phyloP scores from a whole-genome alignment of 2,329 filamentous ascomycete species.

The Chalaropsis thielavioides region DNA sequence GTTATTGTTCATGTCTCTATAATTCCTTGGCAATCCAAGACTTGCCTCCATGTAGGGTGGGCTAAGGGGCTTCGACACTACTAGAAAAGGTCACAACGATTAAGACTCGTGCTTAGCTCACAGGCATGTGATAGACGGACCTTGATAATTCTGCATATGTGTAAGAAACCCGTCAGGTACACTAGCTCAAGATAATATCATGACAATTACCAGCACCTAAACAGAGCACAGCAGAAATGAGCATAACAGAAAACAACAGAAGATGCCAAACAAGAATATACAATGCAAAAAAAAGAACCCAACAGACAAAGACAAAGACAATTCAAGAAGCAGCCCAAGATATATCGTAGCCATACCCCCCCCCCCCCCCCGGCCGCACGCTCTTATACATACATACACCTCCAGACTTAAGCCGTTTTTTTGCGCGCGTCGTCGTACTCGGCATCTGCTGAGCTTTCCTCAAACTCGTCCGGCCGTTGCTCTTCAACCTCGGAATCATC shows the following conservation, averaged over 20 bases:
- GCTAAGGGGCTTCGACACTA: too few relatives aligned
- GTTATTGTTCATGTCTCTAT: too few relatives aligned
- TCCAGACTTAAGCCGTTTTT: constrained; percentile 23
- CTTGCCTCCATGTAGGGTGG: too few relatives aligned
- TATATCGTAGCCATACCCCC: not conserved
- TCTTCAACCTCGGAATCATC: constrained; percentile 33
- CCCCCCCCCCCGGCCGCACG: too few relatives aligned
- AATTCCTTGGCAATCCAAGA: too few relatives aligned
- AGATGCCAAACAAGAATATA: not conserved
- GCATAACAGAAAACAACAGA: not conserved
- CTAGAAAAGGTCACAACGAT: too few relatives aligned
- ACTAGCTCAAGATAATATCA: not conserved
- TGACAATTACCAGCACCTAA: not conserved
- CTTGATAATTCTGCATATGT: too few relatives aligned
- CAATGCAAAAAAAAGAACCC: not conserved
- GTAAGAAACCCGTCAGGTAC: not conserved
- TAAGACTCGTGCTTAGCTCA: too few relatives aligned
- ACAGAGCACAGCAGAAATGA: not conserved
- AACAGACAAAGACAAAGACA: not conserved
- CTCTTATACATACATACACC: not conserved
- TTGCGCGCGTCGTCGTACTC: constrained; percentile 31
- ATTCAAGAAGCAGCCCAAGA: not conserved
- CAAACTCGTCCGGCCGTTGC: constrained; percentile 23
- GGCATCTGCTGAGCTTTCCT: constrained; percentile 31
- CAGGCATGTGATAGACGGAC: too few relatives aligned